These are phyloP conservation scores for Elsinoe fawcettii DNA, from an alignment of 2,329 filamentous ascomycete genomes.

Conservation along the genomic window DNA sequence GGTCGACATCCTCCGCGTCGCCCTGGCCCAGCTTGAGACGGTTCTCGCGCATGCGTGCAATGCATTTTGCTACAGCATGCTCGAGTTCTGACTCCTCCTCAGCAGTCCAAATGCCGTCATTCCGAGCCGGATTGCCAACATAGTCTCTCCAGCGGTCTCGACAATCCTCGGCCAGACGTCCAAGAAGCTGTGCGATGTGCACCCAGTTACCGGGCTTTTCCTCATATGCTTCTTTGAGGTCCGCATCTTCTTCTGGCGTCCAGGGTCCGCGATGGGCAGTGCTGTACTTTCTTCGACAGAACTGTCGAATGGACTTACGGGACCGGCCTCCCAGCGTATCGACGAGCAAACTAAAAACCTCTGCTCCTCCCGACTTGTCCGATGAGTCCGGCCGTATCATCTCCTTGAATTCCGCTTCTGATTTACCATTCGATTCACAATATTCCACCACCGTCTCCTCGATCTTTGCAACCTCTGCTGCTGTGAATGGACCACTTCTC, in stretches of 20 bases:
- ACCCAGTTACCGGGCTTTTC: conserved; percentile 53
- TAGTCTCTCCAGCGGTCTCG: conserved; percentile 65
- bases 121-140: conserved; percentile 49
- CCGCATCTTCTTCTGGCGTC: conserved; percentile 52
- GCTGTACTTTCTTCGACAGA: conserved; percentile 56
- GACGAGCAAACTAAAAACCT: neutral
- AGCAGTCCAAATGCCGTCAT: conserved; percentile 51
- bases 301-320: conserved; percentile 29
- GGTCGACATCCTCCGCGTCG: conserved; percentile 24
- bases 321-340: conserved; percentile 14
- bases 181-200: conserved; percentile 53
- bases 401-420: conserved; percentile 4
- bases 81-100: conserved; percentile 52
- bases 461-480: conserved; percentile 13
- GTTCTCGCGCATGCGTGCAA: conserved; percentile 42
- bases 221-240: conserved; percentile 43
- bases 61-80: conserved; percentile 46
- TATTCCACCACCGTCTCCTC: conserved; percentile 4
- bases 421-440: neutral
- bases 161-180: conserved; percentile 57
- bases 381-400: conserved; percentile 14
- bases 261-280: conserved; percentile 54
- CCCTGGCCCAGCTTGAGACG: conserved; percentile 25
- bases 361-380: neutral
- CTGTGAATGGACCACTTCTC: conserved; percentile 14